Conservation (phyloP, 371 early-diverging fungal genomes). For the Mortierella sp. region DNA sequence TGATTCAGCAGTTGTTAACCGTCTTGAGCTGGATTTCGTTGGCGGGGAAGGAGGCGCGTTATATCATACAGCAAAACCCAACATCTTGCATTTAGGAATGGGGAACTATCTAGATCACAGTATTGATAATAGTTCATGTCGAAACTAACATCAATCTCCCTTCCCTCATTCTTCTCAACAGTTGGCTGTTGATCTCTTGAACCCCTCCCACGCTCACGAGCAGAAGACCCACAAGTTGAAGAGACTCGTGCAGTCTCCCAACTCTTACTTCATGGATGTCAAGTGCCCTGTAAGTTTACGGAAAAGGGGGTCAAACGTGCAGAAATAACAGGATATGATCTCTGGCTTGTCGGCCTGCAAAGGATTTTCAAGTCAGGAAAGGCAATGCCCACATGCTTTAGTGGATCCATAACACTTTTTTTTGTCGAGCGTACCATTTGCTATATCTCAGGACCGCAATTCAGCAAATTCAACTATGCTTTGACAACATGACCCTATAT, state of each 20-base stretch:
- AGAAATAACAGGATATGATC: background rate
- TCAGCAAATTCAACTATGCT: background rate
- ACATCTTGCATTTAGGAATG: background rate
- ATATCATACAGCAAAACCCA: background rate
- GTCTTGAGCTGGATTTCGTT: background rate
- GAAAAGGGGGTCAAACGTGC: background rate
- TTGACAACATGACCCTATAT: background rate
- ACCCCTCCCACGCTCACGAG: constrained; percentile 96
- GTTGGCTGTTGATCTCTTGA: constrained; percentile 99
- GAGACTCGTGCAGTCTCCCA: constrained; percentile 98
- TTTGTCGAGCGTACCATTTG: no score
- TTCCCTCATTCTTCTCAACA: constrained; percentile 55
- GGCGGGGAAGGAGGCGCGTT: background rate
- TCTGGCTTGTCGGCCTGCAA: background rate
- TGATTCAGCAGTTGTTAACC: constrained; percentile 13
- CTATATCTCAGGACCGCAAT: no score
- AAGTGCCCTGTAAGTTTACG: constrained; percentile 92
- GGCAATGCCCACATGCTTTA: no score
- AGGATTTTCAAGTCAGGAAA: constrained; percentile 1
- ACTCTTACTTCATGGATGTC: constrained; percentile 99
- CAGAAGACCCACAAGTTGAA: constrained; percentile 98
- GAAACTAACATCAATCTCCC: constrained; percentile 40
- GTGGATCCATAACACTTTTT: no score
- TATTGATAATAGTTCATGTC: constrained; percentile 5
- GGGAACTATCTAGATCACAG: background rate